A percentile compares a stretch with the other conserved stretches of the same genome.
phyloP scores from a whole-genome alignment of 169 alveolate genomes.

The Eimeria sp. region DNA sequence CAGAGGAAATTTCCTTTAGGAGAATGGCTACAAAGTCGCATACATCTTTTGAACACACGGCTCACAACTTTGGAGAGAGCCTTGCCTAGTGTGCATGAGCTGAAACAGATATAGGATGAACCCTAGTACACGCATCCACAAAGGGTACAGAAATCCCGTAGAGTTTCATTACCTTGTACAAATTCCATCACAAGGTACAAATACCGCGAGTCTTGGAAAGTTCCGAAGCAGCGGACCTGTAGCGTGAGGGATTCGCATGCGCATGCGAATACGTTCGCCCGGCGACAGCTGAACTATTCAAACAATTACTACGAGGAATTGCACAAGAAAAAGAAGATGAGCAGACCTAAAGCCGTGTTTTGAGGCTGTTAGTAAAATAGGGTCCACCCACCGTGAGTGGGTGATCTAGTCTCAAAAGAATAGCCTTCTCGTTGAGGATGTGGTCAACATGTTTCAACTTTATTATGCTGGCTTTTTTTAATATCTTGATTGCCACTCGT shows the following conservation, averaged over 20 bases:
- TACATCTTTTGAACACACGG: not conserved
- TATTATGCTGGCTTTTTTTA: conserved; percentile 88
- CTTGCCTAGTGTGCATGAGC: not conserved
- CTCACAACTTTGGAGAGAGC: not conserved
- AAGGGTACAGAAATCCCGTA: not conserved
- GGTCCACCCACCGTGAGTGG: conserved; percentile 92
- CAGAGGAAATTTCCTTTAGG: conserved; percentile 87
- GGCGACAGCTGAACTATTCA: not conserved
- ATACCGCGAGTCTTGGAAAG: conserved; percentile 88
- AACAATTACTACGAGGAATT: not conserved
- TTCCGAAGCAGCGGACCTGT: conserved; percentile 92
- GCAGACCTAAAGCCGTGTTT: not conserved
- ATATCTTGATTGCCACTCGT: conserved; percentile 86
- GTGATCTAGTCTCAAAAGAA: conserved; percentile 91
- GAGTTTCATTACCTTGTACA: conserved; percentile 83
- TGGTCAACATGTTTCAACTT: conserved; percentile 93
- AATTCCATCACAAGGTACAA: conserved; percentile 89
- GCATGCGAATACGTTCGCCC: not conserved
- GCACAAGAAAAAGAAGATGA: not conserved
- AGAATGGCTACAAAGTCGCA: conserved; percentile 90
- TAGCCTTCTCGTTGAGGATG: conserved; percentile 95
- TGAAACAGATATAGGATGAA: not conserved
- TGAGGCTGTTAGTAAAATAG: not conserved
- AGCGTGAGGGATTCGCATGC: conserved; percentile 85
- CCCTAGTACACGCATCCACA: not conserved